Conservation (phyloP, 805 yeast genomes). For the Cyberlindnera americana region DNA sequence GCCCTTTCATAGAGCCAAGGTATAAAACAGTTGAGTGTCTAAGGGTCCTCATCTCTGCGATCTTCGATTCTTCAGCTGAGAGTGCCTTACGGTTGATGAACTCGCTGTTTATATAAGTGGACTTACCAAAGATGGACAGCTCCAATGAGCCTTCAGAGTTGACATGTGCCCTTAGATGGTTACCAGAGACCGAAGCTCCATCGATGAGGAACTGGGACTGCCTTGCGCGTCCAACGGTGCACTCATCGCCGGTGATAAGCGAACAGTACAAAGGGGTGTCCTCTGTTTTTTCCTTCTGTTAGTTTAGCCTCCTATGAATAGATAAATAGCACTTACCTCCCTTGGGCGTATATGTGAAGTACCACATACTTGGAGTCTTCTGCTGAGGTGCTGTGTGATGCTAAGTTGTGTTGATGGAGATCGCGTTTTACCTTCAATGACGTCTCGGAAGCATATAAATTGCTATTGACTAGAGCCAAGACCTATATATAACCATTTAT, state of each 20-base stretch:
- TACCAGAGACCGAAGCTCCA: not conserved
- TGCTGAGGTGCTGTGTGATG: too few species aligned
- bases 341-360: not conserved
- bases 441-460: too few species aligned
- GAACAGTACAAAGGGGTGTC: not conserved
- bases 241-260: not conserved
- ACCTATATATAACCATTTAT: too few species aligned
- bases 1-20: not conserved
- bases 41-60: not conserved
- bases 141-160: not conserved
- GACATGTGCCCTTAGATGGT: not conserved
- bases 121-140: not conserved
- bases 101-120: conserved; percentile 1
- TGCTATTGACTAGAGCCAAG: too few species aligned
- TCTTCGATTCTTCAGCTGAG: not conserved
- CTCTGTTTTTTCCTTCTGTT: not conserved
- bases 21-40: not conserved
- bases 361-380: not conserved
- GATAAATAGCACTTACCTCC: not conserved
- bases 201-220: not conserved
- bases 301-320: not conserved
- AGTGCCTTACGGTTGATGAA: not conserved
- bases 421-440: too few species aligned
- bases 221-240: not conserved
- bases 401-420: too few species aligned